Base-by-base conservation (phyloP, 129 eudicot species). In the Gnaphalium uliginosum region DNA sequence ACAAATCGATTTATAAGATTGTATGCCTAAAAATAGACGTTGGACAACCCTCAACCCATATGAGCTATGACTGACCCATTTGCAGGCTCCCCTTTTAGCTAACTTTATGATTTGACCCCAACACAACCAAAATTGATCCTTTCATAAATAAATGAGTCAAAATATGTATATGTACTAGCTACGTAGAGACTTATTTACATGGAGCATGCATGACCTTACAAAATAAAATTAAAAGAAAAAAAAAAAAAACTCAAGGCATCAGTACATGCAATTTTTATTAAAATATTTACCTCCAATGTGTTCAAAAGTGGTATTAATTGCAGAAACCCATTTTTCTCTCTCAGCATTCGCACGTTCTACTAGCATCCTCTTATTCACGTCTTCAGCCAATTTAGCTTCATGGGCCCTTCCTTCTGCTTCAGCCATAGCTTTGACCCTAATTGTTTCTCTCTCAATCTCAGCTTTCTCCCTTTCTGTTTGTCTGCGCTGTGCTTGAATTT, bases 391-490 rank as follows among this genome's bases (percentile, higher is more conserved):
- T 78, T 89, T 89, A 18, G 97, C 96, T 86, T 95, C 97, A 83
- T 89, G 99, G 74, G 96, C 99, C 73, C 96, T 84, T 53, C 87
- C 99, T 85, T 95, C 97, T 4, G 99, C 97, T 76, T 95, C 99
- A 54, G 99, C 97, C 88, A 91, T 79, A 46, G 97, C 92, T 78
- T 92, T 89, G 71, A 91, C 96, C 82, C 89, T 89, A 19, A 95
- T 91, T 27, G 99, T 95, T 82, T 95, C 97, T 82, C 97, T 85
- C 77, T 89, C 97, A 35, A 91, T 95, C 75, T 91, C 97, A 48
- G 97, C 99, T 87, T 89, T 95, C 80, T 91, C 97, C 26, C 90
- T 84, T 79, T 95, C 99, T 26, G 99, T 95, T 89, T 91, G 96
- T 59, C 94, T 84, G 30, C 88, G 88, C 50, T 91, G 99, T 11